Conservation (phyloP, 1,139 yeast genomes). For the Magnusiomyces sp. region DNA sequence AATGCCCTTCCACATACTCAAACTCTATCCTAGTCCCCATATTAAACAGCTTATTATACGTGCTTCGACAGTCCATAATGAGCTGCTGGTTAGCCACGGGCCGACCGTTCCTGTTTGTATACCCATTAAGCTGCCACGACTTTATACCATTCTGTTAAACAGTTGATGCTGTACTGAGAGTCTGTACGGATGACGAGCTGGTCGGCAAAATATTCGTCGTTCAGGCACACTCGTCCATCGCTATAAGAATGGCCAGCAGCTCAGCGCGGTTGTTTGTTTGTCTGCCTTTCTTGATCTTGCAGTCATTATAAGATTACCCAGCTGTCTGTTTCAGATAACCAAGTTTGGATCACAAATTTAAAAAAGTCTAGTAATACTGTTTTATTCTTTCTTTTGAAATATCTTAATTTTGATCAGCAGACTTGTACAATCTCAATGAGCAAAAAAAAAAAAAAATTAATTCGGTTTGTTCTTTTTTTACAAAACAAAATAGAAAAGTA, state of each 20-base stretch:
- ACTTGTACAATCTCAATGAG: too few relatives aligned
- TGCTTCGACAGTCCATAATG: conserved; percentile 29
- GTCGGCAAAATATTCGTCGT: conserved; percentile 1
- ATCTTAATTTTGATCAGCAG: too few relatives aligned
- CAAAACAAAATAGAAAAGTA: too few relatives aligned
- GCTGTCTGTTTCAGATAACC: too few relatives aligned
- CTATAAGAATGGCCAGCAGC: conserved; percentile 53
- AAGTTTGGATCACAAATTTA: too few relatives aligned
- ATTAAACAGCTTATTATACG: conserved; percentile 30
- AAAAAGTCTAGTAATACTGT: too few relatives aligned
- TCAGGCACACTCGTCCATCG: conserved; percentile 32
- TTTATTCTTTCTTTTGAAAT: too few relatives aligned
- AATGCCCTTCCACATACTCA: conserved; percentile 66
- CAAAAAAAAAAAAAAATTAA: too few relatives aligned
- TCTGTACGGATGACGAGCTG: conserved; percentile 40
- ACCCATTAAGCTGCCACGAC: conserved; percentile 48
- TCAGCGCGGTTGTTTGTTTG: conserved; percentile 85
- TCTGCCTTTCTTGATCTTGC: too few relatives aligned
- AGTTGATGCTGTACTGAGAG: conserved; percentile 46
- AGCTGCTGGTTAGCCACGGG: conserved; percentile 47
- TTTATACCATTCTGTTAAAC: conserved; percentile 44
- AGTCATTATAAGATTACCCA: too few relatives aligned
- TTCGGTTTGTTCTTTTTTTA: too few relatives aligned
- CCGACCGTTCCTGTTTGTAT: conserved; percentile 39
- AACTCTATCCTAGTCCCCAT: conserved; percentile 33